Evolutionary conservation across 2,329 filamentous ascomycete genomes (phyloP), one percentile per base, ranked within the genome.

Genomic region (Sphaceloma murrayae): DNA sequence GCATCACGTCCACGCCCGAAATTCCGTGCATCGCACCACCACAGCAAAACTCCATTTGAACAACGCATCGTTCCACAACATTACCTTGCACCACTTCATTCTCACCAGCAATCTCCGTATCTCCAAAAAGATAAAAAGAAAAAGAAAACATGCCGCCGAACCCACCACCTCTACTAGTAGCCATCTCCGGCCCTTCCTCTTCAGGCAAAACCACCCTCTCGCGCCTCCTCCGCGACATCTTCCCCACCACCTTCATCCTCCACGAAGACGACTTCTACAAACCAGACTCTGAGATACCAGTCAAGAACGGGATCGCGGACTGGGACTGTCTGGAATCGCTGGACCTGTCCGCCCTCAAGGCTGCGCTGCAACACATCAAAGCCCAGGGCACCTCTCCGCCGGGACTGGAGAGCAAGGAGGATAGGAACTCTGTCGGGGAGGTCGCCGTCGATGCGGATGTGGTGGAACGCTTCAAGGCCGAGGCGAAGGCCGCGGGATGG

Each of bases 261-360:
- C 91, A 98, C 61, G 79, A 94, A 61, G 91, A 98, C 67, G 91
- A 98, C 63, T 98, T 96, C 61, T 98, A 94, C 67, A 79, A 78
- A 52, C 70, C 83, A 1, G 89, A 96, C 59, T 65, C 73, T 21
- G 73, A 86, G 74, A 75, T 75, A 29, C 65, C 69, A 2, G 58
- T 72, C 11, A 67, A 67, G 18, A 49, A 55, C 16, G 77, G 73
- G 10, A 67, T 94, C 9, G 69, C 82, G 51, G 88, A 98, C 66
- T 96, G 91, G 89, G 91, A 98, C 63, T 94, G 88, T 55, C 69
- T 85, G 11, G 82, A 80, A 51, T 74, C 88, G 6, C 68, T 98
- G 45, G 75, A 88, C 52, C 71, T 94, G 19, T 67, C 74, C 0
- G 73, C 73, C 42, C 79, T 96, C 59, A 68, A 74, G 11, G 64